Base-by-base conservation (phyloP, 2,329 filamentous ascomycete species). In the Fusarium torreyae region DNA sequence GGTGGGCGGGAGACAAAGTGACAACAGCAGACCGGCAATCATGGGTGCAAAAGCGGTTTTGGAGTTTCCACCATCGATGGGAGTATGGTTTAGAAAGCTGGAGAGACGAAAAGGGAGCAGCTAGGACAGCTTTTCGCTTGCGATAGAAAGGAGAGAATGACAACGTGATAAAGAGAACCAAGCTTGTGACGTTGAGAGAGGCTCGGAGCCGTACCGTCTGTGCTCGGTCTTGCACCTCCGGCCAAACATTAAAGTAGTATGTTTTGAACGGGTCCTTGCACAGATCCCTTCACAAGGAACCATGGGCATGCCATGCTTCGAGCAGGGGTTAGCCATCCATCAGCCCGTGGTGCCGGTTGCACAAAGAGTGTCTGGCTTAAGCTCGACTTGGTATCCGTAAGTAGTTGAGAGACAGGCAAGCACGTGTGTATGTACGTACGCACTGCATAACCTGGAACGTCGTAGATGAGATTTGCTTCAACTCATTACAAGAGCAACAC, bases 241-340 rank as follows among this genome's bases (percentile, higher is more conserved):
- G 66, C 38, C 51, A 46, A 65, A 50, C 46, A 46, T 26, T 40
- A 20, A 11, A 44, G 36, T 43, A 59, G 40, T 44, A 28, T 63
- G 52, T 26, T 51, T 54, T 46, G 39, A 43, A 56, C 46, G 60
- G 48, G 43, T 45, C 60, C 66, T 71, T 57, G 52, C 58, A 69
- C 68, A 60, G 53, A 68, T 70, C 59, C 59, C 58, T 60, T 66
- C 55, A 18, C 36, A 50, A 46, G 59, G 51, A 57, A 43, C 50
- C 48, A 67, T 62, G 62, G 57, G 40, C 58, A 57, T 42, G 63
- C 70, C 70, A 72, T 72, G 71, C 66, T 60, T 49, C 60, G 55
- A 57, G 55, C 72, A 73, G 61, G 71, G 72, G 60, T 69, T 52
- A 70, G 68, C 58, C 52, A 60, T 69, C 57, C 46, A 65, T 55